Conservation (phyloP, 2,329 filamentous ascomycete genomes). For the Neospermospora avenae region DNA sequence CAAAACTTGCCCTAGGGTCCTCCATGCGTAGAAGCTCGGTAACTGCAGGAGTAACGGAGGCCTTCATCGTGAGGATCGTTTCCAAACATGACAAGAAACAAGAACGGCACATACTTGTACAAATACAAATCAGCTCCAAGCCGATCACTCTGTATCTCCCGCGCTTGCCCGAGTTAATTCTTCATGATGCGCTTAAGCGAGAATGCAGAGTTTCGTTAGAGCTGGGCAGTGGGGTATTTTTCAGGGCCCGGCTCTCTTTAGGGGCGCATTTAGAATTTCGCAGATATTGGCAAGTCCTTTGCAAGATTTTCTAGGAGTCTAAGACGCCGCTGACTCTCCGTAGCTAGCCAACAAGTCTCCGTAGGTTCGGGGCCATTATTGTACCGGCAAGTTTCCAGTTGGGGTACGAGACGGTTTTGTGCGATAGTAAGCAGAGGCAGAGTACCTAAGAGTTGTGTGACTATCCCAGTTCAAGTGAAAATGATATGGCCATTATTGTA, state of each 20-base stretch:
- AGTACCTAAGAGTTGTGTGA: neutral
- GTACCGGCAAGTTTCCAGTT: neutral
- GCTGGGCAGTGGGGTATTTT: conserved; percentile 3
- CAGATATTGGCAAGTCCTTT: conserved; percentile 3
- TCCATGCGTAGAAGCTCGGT: conserved; percentile 12
- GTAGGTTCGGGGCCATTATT: neutral
- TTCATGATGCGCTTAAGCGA: neutral
- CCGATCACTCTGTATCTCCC: neutral
- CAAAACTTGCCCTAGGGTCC: conserved; percentile 13
- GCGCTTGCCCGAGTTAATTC: conserved; percentile 1
- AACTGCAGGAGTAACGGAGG: conserved; percentile 6
- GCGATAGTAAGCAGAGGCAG: neutral
- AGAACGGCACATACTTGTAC: neutral
- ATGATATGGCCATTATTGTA: neutral
- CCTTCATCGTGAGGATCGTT: conserved; percentile 1
- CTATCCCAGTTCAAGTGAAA: neutral
- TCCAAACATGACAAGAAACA: conserved; percentile 4
- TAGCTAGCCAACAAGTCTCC: neutral
- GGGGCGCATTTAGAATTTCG: neutral
- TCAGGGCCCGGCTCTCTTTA: conserved; percentile 1
- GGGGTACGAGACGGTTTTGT: neutral
- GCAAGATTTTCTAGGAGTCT: conserved; percentile 1
- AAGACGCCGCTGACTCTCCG: neutral
- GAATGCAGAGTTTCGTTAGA: conserved; percentile 3
- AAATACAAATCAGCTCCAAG: neutral